A percentile compares a stretch with the other conserved stretches of the same genome.
Evolutionary conservation across 257 asterid genomes (phyloP).

Genomic region (Haberlea rhodopensis): DNA sequence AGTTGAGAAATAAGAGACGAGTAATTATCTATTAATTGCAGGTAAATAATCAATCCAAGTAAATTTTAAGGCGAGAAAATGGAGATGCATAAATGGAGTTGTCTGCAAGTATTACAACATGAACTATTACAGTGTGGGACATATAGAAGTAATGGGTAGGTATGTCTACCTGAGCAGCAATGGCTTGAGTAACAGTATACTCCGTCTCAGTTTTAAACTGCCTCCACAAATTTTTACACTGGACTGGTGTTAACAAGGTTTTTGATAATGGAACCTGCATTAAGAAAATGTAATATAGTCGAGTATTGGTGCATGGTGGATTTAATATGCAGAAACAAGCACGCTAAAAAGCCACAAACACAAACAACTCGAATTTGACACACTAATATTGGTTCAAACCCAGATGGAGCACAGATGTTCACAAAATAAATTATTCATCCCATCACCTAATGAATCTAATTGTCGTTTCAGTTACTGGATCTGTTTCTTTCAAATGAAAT

Average conservation of each 20-base stretch:
- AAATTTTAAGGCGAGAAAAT: conserved; percentile 17
- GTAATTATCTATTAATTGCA: conserved; percentile 15
- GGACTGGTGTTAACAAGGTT: conserved; percentile 89
- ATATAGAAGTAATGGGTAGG: conserved; percentile 9
- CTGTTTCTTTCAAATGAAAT: neutral
- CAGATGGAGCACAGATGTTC: neutral
- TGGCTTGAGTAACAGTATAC: conserved; percentile 87
- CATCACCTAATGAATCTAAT: neutral
- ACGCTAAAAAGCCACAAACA: neutral
- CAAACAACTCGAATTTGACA: neutral
- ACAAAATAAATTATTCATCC: neutral
- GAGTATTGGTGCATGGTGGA: conserved; percentile 20
- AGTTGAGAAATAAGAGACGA: conserved; percentile 20
- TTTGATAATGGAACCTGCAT: conserved; percentile 61
- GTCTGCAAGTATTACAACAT: neutral
- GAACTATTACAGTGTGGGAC: conserved; percentile 4
- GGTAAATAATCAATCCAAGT: conserved; percentile 2
- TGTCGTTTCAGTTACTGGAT: neutral
- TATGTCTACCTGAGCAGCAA: conserved; percentile 79
- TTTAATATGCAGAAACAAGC: conserved; percentile 4
- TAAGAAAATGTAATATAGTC: conserved; percentile 25
- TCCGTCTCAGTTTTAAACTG: conserved; percentile 85
- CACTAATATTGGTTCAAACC: no score
- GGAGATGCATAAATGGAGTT: neutral
- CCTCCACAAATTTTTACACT: conserved; percentile 91